These are phyloP conservation scores for Pleurozium schreberi DNA, from an alignment of 225 moss, liverwort and hornwort genomes.

Conservation along the genomic window DNA sequence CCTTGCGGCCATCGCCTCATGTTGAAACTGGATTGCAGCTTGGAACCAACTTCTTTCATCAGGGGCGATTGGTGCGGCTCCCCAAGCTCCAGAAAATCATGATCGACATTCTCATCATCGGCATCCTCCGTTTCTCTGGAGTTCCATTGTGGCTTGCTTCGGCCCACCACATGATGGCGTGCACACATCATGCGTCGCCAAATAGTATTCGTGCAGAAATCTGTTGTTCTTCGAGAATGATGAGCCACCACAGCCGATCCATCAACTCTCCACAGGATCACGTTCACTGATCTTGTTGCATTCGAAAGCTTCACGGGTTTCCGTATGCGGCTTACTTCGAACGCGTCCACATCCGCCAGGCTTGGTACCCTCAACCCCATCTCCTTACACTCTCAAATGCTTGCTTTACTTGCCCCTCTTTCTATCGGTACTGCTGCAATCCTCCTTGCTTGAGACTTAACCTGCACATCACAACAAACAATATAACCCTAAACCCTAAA, in stretches of 20 bases:
- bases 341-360: constrained; percentile 14
- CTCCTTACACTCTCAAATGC: background rate
- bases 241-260: constrained; percentile 14
- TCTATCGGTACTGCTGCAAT: background rate
- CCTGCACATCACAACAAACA: background rate
- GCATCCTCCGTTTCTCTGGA: background rate
- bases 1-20: constrained; percentile 32
- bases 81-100: background rate
- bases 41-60: background rate
- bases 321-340: constrained; percentile 5
- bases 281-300: background rate
- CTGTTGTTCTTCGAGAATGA: background rate
- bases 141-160: background rate
- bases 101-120: background rate
- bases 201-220: background rate
- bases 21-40: constrained; percentile 15
- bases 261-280: constrained; percentile 30
- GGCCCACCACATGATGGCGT: background rate
- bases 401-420: too few species aligned
- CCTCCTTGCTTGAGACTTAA: background rate
- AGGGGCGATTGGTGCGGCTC: background rate
- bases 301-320: background rate
- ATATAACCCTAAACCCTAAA: too few species aligned
- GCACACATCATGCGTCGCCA: constrained; percentile 29
- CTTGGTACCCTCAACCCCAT: constrained; percentile 22